These are phyloP conservation scores for Lepidopterella palustris DNA, from an alignment of 495 filamentous ascomycete genomes.

Conservation along the genomic window DNA sequence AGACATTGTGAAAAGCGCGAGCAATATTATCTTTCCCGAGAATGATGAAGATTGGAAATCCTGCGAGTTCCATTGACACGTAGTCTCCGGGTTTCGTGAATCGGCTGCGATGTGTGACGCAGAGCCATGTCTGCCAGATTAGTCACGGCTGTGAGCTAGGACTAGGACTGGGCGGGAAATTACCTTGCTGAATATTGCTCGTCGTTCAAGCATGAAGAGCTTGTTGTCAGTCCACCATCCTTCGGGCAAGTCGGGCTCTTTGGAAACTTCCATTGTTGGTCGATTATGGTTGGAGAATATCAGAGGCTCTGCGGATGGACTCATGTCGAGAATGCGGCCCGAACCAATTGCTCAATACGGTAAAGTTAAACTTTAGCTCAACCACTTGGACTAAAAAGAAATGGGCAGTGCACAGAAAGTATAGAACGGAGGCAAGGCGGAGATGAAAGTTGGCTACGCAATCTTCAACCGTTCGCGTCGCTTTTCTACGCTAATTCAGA, in stretches of 20 bases:
- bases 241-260: slow-evolving; percentile 24
- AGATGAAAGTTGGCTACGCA: background rate
- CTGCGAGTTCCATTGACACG: slow-evolving; percentile 18
- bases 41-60: slow-evolving; percentile 26
- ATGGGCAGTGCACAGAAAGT: background rate
- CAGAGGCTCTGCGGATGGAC: no score
- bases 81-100: slow-evolving; percentile 27
- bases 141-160: background rate
- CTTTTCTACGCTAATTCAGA: background rate
- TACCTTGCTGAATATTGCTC: slow-evolving; percentile 30
- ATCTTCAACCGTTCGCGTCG: background rate
- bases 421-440: background rate
- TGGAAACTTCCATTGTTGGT: slow-evolving; percentile 14
- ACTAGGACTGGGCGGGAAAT: background rate
- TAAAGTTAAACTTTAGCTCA: no score
- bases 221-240: slow-evolving; percentile 26
- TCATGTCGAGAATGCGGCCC: no score
- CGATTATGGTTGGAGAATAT: background rate
- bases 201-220: slow-evolving; percentile 23
- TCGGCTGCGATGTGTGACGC: slow-evolving; percentile 18
- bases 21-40: slow-evolving; percentile 21
- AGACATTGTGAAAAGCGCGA: slow-evolving; percentile 30
- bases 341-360: no score
- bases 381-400: no score
- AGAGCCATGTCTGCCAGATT: slow-evolving; percentile 21